Conservation (phyloP, 805 yeast genomes). For the Huiozyma naganishii region DNA sequence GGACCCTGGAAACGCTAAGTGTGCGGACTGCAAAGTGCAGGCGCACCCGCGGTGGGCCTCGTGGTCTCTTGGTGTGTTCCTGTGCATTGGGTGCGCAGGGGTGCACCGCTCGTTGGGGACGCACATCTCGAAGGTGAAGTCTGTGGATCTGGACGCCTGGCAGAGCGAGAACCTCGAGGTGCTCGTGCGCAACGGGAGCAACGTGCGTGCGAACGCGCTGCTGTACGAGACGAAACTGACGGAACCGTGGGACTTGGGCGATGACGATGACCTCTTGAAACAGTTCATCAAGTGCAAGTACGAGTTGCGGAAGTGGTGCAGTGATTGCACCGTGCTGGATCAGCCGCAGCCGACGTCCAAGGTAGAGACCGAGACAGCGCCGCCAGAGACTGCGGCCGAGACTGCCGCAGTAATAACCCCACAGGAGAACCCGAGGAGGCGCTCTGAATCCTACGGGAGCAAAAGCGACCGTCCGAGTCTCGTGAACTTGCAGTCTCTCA, state of each 20-base stretch:
- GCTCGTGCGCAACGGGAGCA: conserved; percentile 81
- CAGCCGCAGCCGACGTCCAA: too few relatives aligned
- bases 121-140: conserved; percentile 83
- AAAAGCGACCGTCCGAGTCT: background rate
- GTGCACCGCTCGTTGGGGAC: conserved; percentile 93
- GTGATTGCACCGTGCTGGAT: background rate
- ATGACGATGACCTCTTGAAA: conserved; percentile 69
- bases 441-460: background rate
- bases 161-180: conserved; percentile 78
- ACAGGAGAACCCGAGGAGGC: background rate
- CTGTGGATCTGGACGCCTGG: conserved; percentile 94
- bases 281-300: conserved; percentile 88
- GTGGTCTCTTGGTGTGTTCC: conserved; percentile 86
- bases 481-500: background rate
- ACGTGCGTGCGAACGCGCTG: conserved; percentile 51
- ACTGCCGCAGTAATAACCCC: background rate
- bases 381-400: background rate
- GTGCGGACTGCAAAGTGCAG: conserved; percentile 87
- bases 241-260: conserved; percentile 33
- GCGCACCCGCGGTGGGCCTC: conserved; percentile 98
- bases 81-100: conserved; percentile 92
- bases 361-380: background rate
- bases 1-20: conserved; percentile 63
- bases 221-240: conserved; percentile 66
- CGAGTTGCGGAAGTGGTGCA: conserved; percentile 78